Evolutionary conservation across 495 filamentous ascomycete species (phyloP), one percentile per base, ranked within the genome.

Genomic region (Penicillium samsonianum): DNA sequence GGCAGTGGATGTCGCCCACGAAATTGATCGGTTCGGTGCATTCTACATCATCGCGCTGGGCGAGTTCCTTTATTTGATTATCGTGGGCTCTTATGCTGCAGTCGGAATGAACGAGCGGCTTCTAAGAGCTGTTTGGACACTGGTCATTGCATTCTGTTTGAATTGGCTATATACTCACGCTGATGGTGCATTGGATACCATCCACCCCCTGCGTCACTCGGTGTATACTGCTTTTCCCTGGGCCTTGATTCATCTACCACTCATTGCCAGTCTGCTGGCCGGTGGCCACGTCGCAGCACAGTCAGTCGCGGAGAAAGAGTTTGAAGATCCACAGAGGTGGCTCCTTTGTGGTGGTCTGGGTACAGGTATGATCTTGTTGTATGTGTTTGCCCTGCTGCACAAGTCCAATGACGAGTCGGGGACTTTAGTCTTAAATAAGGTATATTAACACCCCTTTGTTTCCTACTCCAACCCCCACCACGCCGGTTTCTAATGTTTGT

Each of bases 41-140:
- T 81, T 81, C 59, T 79, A 72, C 55, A 80, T 79, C 60, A 79
- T 81, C 43, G 75, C 74, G 1, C 65, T 81, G 8, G 78, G 78
- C 37, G 78, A 81, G 53, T 79, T 74, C 38, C 64, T 79, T 2
- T 76, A 79, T 43, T 57, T 67, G 35, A 74, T 78, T n/a, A 62
- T 80, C 38, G 74, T 76, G 14, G 71, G 67, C 1, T 70, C 62
- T 1, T 68, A 71, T 35, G 72, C 73, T 1, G 74, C 67, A 1
- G 51, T 76, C n/a, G 73, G 73, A 2, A 61, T 79, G 30, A 76
- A 68, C 42, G 41, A 67, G n/a, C 50, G 67, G 4, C 61, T 74
- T 22, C 53, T 77, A 2, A 62, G 72, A 9, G 73, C 75, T 2
- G 64, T 77, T 31, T 76, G 73, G 72, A 75, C 73, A 25, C 57